A percentile compares a stretch with the other conserved stretches of the same genome.
Conservation (phyloP, 768 basidiomycete species). For the Lentinula guzmanii region DNA sequence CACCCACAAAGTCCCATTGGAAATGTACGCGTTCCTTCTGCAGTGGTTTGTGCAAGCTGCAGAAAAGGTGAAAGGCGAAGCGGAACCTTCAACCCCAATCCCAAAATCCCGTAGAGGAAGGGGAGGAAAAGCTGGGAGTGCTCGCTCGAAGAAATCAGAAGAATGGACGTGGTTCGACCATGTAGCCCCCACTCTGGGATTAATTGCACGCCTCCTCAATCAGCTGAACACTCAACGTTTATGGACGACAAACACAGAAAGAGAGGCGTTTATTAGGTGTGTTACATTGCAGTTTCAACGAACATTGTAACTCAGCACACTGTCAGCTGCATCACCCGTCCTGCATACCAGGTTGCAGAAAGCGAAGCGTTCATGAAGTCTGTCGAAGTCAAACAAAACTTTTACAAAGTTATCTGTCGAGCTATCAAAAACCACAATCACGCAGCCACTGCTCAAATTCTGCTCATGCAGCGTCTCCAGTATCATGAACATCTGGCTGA, state of each 20-base stretch:
- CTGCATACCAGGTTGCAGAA: slow-evolving; percentile 84
- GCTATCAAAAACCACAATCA: slow-evolving; percentile 92
- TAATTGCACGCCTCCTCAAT: slow-evolving; percentile 69
- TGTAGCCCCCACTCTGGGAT: slow-evolving; percentile 58
- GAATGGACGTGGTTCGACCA: slow-evolving; percentile 78
- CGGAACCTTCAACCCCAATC: slow-evolving; percentile 37
- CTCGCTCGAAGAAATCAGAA: slow-evolving; percentile 35
- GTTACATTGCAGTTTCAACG: slow-evolving; percentile 19
- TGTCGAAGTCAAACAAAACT: slow-evolving; percentile 59
- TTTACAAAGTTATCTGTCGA: slow-evolving; percentile 85
- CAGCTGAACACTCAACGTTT: slow-evolving; percentile 64
- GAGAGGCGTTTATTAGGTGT: slow-evolving; percentile 81
- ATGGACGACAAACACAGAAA: slow-evolving; percentile 84
- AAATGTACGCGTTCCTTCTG: slow-evolving; percentile 90
- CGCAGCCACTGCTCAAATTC: slow-evolving; percentile 76
- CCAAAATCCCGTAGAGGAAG: slow-evolving; percentile 50
- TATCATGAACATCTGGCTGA: slow-evolving; percentile 95
- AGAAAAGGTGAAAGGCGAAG: slow-evolving; percentile 65
- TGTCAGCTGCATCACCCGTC: slow-evolving; percentile 76
- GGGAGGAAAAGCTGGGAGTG: slow-evolving; percentile 44
- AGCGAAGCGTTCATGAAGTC: slow-evolving; percentile 86
- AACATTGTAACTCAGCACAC: slow-evolving; percentile 5
- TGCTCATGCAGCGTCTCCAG: slow-evolving; percentile 86
- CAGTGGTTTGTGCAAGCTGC: slow-evolving; percentile 83
- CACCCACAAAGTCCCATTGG: slow-evolving; percentile 69